Evolutionary conservation across 2,329 filamentous ascomycete genomes (phyloP).

Genomic region (Colletotrichum sp.): DNA sequence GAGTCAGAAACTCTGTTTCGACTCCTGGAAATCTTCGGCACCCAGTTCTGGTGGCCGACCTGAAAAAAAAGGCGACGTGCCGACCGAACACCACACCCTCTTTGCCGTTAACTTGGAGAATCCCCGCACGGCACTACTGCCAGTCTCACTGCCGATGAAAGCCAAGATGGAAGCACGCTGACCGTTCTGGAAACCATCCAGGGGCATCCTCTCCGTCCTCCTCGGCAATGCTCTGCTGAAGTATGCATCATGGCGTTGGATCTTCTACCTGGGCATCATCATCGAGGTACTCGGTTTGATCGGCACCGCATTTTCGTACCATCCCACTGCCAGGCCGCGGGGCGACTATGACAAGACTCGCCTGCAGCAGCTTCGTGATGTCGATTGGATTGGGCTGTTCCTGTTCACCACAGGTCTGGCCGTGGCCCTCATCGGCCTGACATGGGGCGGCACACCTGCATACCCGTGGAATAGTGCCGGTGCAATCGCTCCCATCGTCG

Average conservation of each 20-base stretch:
- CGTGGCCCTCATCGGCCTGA: slow-evolving; percentile 25
- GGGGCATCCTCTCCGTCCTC: slow-evolving; percentile 28
- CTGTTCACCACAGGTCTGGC: slow-evolving; percentile 26
- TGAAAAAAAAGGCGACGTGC: neutral
- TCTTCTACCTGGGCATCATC: slow-evolving; percentile 30
- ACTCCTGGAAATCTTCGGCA: neutral
- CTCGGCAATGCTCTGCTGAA: slow-evolving; percentile 30
- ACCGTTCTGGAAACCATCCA: slow-evolving; percentile 21
- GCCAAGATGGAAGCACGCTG: neutral
- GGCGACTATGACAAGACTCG: slow-evolving; percentile 32
- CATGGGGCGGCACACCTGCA: slow-evolving; percentile 19
- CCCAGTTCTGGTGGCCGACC: neutral
- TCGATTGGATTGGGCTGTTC: slow-evolving; percentile 31
- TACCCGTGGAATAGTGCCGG: slow-evolving; percentile 21
- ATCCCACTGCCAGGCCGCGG: slow-evolving; percentile 28
- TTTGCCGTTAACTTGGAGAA: neutral
- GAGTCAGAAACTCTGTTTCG: neutral
- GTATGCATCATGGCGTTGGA: slow-evolving; percentile 32
- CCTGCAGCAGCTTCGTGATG: slow-evolving; percentile 31
- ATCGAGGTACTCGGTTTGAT: slow-evolving; percentile 26
- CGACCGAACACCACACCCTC: slow-evolving; percentile 7
- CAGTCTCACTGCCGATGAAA: neutral
- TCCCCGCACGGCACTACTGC: neutral
- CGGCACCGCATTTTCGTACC: slow-evolving; percentile 30
- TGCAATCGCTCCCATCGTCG: slow-evolving; percentile 21